Evolutionary conservation across 495 filamentous ascomycete species (phyloP), one percentile per base, ranked within the genome.

Genomic region (Acidiella bohemica): DNA sequence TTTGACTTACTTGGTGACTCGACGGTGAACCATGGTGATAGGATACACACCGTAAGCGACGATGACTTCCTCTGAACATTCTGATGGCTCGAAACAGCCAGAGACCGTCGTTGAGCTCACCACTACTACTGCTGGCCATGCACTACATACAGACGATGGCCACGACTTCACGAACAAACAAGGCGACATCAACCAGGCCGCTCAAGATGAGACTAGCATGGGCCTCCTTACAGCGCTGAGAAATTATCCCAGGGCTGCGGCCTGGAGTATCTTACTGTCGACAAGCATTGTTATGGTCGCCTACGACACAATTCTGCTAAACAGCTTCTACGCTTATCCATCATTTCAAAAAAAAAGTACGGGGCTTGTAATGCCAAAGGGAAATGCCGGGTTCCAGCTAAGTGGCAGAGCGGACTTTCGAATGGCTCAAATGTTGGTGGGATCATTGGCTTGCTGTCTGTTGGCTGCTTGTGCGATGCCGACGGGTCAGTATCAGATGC

Each of bases 401-500:
- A 16, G 7, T 59, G 57, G 57, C 57, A 59, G 47, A 43, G 49
- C 6, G 53, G 46, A 0, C 36, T 59, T 26, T 46, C 31, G 26
- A 54, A 58, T 32, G 57, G 55, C 31, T 51, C 47, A 2, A 47
- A 44, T 38, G 50, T 59, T 10, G 57, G 57, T 26, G 55, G 55
- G 24, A 58, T 59, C 20, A 51, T 59, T 32, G 57, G 57, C 4
- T 36, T 59, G 17, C 38, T 57, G 10, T 42, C 55, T 30, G 75
- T 55, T 38, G 56, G 54, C 4, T 53, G 12, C 13, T 40, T 53
- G 13, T 42, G 32, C 17, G 52, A 55, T 39, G 5, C 6, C 8
- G 55, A 43, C 25, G 25, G 25, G 25, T 27, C 7, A n/a, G 25
- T 27, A n/a, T 27, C n/a, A n/a, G n/a, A n/a, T n/a, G n/a, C n/a